phyloP scores from a whole-genome alignment of 495 filamentous ascomycete genomes.

The Tetracladium marchalianum region DNA sequence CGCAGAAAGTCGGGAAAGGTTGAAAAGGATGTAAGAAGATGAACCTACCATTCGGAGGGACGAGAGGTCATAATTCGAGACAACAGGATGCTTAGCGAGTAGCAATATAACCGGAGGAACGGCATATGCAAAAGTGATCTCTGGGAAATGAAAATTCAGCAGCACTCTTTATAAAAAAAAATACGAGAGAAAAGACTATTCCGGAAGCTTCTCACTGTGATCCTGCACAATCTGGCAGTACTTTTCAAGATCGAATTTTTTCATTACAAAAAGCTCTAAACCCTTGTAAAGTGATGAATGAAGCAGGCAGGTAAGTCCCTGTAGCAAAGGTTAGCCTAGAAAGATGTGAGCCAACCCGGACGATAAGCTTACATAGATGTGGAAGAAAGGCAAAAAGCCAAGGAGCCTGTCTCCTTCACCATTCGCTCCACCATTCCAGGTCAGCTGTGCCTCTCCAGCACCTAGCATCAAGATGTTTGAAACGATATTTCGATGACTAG shows the following conservation, averaged over 20 bases:
- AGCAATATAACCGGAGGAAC: constrained; percentile 80
- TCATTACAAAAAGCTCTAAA: constrained; percentile 62
- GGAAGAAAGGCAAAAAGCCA: constrained; percentile 86
- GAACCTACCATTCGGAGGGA: constrained; percentile 51
- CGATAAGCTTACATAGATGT: constrained; percentile 56
- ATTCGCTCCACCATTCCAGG: constrained; percentile 48
- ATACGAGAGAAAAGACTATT: too few species aligned
- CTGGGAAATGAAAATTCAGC: too few species aligned
- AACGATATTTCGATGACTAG: constrained; percentile 74
- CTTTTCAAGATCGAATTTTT: constrained; percentile 71
- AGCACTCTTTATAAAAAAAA: too few species aligned
- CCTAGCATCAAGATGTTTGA: constrained; percentile 49
- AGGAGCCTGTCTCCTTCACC: constrained; percentile 61
- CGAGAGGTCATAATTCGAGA: constrained; percentile 71
- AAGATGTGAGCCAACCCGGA: constrained; percentile 15
- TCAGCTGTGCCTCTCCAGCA: constrained; percentile 50
- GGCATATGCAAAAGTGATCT: constrained; percentile 69
- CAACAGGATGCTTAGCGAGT: constrained; percentile 66
- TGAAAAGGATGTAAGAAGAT: too few species aligned
- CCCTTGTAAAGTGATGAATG: constrained; percentile 58
- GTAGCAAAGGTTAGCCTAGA: constrained; percentile 34
- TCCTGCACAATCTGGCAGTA: constrained; percentile 71
- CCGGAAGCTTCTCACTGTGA: too few species aligned
- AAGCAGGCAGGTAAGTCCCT: constrained; percentile 52
- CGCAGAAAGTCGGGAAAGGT: too few species aligned